phyloP scores from a whole-genome alignment of 1,139 yeast species.

The Suhomyces panamericanus region DNA sequence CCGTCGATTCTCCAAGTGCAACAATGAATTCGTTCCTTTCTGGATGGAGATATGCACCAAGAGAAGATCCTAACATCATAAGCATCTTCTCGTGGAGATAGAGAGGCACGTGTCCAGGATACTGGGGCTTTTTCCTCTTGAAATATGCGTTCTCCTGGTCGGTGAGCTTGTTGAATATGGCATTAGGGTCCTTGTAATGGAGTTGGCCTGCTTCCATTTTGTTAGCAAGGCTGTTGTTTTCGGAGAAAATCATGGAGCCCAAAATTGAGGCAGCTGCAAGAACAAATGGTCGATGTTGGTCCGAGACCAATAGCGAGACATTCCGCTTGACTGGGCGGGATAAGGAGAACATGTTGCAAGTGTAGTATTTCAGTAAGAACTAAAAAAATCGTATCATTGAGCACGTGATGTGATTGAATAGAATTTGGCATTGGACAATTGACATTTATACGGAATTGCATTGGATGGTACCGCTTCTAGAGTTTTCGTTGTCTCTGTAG shows the following conservation, averaged over 20 bases:
- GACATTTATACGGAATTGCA: too few relatives aligned
- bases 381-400: conserved; percentile 1
- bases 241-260: conserved; percentile 38
- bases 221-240: conserved; percentile 54
- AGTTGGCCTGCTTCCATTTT: conserved; percentile 57
- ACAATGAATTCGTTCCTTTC: conserved; percentile 79
- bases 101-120: conserved; percentile 83
- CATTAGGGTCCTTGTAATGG: conserved; percentile 42
- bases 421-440: too few relatives aligned
- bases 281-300: conserved; percentile 13
- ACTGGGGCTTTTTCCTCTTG: conserved; percentile 48
- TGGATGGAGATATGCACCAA: conserved; percentile 85
- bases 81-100: conserved; percentile 60
- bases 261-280: conserved; percentile 20
- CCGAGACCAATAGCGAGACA: neutral
- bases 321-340: neutral
- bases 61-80: conserved; percentile 71
- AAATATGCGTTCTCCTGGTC: conserved; percentile 31
- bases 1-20: conserved; percentile 93
- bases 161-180: conserved; percentile 29
- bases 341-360: conserved; percentile 1
- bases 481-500: too few relatives aligned
- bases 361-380: neutral
- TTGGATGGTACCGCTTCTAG: too few relatives aligned
- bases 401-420: too few relatives aligned